Percentiles rank a stretch among this genome's conserved stretches.
Conservation (phyloP, 2,329 filamentous ascomycete species). For the Fusarium tjaetaba region DNA sequence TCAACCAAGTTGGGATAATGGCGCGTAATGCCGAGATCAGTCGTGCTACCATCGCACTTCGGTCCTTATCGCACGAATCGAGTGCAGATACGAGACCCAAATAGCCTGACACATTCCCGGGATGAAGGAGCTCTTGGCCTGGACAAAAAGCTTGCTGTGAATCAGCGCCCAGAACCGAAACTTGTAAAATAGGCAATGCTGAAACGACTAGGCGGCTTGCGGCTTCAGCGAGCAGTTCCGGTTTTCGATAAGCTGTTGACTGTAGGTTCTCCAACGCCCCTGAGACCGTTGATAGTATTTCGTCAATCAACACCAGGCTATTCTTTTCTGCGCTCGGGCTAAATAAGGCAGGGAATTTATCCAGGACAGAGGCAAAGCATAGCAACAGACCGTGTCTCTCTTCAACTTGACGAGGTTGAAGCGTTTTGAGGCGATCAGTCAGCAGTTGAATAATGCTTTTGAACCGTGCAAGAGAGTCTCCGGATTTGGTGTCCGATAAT, state of each 20-base stretch:
- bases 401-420: slow-evolving; percentile 69
- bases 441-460: slow-evolving; percentile 54
- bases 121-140: slow-evolving; percentile 42
- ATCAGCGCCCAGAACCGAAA: slow-evolving; percentile 40
- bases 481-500: slow-evolving; percentile 43
- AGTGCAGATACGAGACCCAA: slow-evolving; percentile 36
- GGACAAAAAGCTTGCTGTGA: slow-evolving; percentile 17
- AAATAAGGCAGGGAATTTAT: slow-evolving; percentile 54
- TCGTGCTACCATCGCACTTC: slow-evolving; percentile 12
- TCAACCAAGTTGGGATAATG: slow-evolving; percentile 58
- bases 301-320: slow-evolving; percentile 38
- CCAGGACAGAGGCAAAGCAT: slow-evolving; percentile 67
- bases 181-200: slow-evolving; percentile 58
- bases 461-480: slow-evolving; percentile 42
- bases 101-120: slow-evolving; percentile 31
- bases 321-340: slow-evolving; percentile 18
- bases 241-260: slow-evolving; percentile 62
- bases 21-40: slow-evolving; percentile 44
- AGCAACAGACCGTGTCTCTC: slow-evolving; percentile 75
- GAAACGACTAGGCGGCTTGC: slow-evolving; percentile 67
- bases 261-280: slow-evolving; percentile 55
- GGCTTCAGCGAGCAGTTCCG: slow-evolving; percentile 72
- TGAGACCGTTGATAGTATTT: slow-evolving; percentile 45
- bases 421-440: slow-evolving; percentile 53
- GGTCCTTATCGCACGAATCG: slow-evolving; percentile 10